Percentiles rank a stretch among this genome's conserved stretches.
phyloP scores from a whole-genome alignment of 495 filamentous ascomycete species.

The Astrocystis sublimbata region DNA sequence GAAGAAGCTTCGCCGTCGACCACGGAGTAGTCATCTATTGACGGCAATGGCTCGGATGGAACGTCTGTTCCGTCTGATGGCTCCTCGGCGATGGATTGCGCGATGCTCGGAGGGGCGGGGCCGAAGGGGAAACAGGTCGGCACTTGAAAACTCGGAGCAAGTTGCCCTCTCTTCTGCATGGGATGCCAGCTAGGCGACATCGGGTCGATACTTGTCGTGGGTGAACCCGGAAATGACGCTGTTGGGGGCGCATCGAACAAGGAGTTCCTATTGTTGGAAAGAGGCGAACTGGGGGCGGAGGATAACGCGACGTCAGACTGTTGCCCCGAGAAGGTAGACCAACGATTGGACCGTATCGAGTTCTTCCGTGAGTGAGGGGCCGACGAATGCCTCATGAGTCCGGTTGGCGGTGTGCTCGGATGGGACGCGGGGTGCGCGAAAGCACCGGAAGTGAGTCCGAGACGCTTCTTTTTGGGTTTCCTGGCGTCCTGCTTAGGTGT shows the following conservation, averaged over 20 bases:
- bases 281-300: conserved; percentile 80
- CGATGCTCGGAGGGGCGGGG: conserved; percentile 18
- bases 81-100: conserved; percentile 32
- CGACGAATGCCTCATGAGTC: conserved; percentile 42
- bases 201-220: conserved; percentile 66
- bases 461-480: conserved; percentile 71
- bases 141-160: conserved; percentile 46
- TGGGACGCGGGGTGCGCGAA: conserved; percentile 55
- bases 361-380: conserved; percentile 64
- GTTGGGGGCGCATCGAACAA: conserved; percentile 68
- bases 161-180: conserved; percentile 55
- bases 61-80: conserved; percentile 25
- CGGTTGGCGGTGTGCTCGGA: conserved; percentile 42
- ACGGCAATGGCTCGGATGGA: conserved; percentile 16
- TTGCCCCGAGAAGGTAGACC: conserved; percentile 64
- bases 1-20: conserved; percentile 24
- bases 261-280: conserved; percentile 69
- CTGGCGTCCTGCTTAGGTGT: conserved; percentile 61
- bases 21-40: conserved; percentile 22
- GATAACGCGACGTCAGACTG: conserved; percentile 64
- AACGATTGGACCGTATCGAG: conserved; percentile 58
- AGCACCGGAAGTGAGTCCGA: conserved; percentile 56
- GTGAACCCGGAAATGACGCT: conserved; percentile 71
- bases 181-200: conserved; percentile 54
- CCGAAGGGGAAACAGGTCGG: conserved; percentile 23